Evolutionary conservation across 768 basidiomycete species (phyloP).

Genomic region (Termitomyces eurrhizus): DNA sequence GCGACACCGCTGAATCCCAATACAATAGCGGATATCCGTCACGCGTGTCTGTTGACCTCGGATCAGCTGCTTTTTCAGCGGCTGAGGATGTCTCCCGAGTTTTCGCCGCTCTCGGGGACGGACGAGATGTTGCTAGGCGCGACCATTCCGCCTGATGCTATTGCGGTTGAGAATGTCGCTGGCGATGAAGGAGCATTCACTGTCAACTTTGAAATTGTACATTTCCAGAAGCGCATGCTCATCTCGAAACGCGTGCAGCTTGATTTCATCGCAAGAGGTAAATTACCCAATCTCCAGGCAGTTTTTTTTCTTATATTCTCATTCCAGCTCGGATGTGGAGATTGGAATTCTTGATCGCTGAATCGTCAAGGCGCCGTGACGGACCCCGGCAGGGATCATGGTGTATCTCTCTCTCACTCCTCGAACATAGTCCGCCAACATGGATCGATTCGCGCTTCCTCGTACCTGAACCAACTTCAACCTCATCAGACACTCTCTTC

Average conservation of each 20-base stretch:
- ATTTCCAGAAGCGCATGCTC: constrained; percentile 72
- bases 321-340: constrained; percentile 52
- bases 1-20: constrained; percentile 39
- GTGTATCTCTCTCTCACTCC: constrained; percentile 48
- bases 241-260: constrained; percentile 48
- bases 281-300: not conserved
- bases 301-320: too few relatives aligned
- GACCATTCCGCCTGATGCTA: constrained; percentile 42
- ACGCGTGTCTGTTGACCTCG: constrained; percentile 61
- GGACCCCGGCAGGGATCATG: constrained; percentile 32
- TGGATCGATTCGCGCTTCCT: constrained; percentile 51
- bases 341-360: constrained; percentile 38
- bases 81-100: constrained; percentile 47
- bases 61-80: constrained; percentile 61
- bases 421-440: constrained; percentile 56
- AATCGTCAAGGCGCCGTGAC: constrained; percentile 6
- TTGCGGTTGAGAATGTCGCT: constrained; percentile 49
- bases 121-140: constrained; percentile 50
- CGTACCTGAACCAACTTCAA: constrained; percentile 27
- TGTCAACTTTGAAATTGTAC: constrained; percentile 44
- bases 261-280: constrained; percentile 64
- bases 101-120: constrained; percentile 46
- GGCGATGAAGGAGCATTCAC: constrained; percentile 52
- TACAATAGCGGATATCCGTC: constrained; percentile 57
- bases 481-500: not conserved